These are phyloP conservation scores for Blastobotrys parvus DNA, from an alignment of 805 yeast genomes.

Conservation along the genomic window DNA sequence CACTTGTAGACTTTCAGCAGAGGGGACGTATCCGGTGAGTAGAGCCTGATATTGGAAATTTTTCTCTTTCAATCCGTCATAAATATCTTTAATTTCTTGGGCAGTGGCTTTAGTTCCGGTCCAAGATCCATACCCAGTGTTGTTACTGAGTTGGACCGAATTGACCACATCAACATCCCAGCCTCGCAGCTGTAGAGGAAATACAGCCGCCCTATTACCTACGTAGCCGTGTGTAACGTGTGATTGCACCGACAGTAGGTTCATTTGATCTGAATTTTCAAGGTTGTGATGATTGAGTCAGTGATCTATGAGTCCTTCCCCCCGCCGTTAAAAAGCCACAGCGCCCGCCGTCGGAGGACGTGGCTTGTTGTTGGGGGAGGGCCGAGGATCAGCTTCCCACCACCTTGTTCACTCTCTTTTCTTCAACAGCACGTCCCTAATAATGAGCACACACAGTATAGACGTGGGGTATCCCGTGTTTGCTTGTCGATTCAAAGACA, in stretches of 20 bases:
- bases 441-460: too few relatives aligned
- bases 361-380: too few relatives aligned
- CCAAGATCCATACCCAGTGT: slow-evolving; percentile 76
- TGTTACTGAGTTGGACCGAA: slow-evolving; percentile 84
- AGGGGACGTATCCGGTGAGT: slow-evolving; percentile 75
- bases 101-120: slow-evolving; percentile 48
- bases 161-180: slow-evolving; percentile 92
- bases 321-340: too few relatives aligned
- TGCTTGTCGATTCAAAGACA: slow-evolving; percentile 62
- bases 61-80: slow-evolving; percentile 46
- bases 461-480: slow-evolving; percentile 51
- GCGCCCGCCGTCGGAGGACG: too few relatives aligned
- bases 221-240: slow-evolving; percentile 96
- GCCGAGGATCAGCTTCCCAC: too few relatives aligned
- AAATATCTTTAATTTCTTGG: slow-evolving; percentile 39
- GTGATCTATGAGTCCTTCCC: too few relatives aligned
- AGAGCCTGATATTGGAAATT: slow-evolving; percentile 52
- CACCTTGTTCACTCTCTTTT: too few relatives aligned
- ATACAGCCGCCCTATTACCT: slow-evolving; percentile 84
- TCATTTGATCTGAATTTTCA: too few relatives aligned
- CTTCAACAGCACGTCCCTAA: too few relatives aligned
- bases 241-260: slow-evolving; percentile 60
- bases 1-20: slow-evolving; percentile 43
- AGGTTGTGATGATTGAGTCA: too few relatives aligned
- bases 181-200: slow-evolving; percentile 76